Conservation (phyloP, 306 rosid species). For the Coriaria nepalensis region DNA sequence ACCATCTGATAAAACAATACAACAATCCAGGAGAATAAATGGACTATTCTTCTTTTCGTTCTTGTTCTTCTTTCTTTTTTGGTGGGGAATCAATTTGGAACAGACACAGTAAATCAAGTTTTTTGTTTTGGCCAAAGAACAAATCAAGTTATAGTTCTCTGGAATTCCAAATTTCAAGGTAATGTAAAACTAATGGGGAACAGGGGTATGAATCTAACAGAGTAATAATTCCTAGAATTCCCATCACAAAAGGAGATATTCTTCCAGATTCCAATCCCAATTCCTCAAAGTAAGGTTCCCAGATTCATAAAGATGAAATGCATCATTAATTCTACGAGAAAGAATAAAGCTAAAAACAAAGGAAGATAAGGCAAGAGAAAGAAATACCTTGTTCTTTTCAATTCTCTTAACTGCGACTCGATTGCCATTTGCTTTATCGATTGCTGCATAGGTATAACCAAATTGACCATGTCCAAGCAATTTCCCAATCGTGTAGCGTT, state of each 20-base stretch:
- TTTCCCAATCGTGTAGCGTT: conserved; percentile 62
- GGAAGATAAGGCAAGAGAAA: conserved; percentile 1
- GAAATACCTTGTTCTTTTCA: conserved; percentile 73
- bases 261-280: too few species aligned
- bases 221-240: too few species aligned
- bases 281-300: too few species aligned
- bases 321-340: conserved; percentile 2
- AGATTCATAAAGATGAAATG: not conserved
- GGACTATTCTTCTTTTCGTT: too few species aligned
- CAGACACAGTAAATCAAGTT: too few species aligned
- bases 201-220: too few species aligned
- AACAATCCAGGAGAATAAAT: conserved; percentile 1
- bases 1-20: conserved; percentile 67
- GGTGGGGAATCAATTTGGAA: too few species aligned
- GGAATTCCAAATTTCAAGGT: too few species aligned
- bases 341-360: conserved; percentile 4
- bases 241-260: too few species aligned
- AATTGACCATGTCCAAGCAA: conserved; percentile 93
- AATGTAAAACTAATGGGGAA: too few species aligned
- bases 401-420: conserved; percentile 91
- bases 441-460: conserved; percentile 87
- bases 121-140: not conserved
- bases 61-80: too few species aligned
- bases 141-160: too few species aligned
- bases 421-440: conserved; percentile 66